These are phyloP conservation scores for Globisporangium heterothallicum DNA, from an alignment of 352 stramenopile species.

Conservation along the genomic window DNA sequence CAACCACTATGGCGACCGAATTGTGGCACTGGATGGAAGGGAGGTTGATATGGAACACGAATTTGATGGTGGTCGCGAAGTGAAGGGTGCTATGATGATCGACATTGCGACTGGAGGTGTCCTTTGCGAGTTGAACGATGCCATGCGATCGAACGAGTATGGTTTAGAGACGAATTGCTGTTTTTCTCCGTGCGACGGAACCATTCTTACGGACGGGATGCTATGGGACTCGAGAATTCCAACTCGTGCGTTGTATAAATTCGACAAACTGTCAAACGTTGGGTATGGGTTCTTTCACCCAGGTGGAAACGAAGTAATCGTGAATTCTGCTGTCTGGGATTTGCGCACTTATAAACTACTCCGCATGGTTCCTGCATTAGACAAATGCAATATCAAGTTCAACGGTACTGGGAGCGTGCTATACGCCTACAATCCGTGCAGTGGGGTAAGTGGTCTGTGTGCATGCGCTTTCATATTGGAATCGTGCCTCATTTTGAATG, in stretches of 20 bases:
- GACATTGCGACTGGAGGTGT: conserved; percentile 65
- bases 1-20: conserved; percentile 69
- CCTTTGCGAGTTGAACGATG: conserved; percentile 56
- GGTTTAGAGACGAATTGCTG: conserved; percentile 73
- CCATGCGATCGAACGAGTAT: conserved; percentile 68
- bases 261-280: conserved; percentile 85
- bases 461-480: background rate
- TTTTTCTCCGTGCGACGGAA: conserved; percentile 66
- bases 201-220: conserved; percentile 76
- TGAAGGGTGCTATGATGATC: conserved; percentile 54
- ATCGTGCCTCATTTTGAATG: conserved; percentile 7
- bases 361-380: conserved; percentile 81
- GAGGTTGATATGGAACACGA: conserved; percentile 26
- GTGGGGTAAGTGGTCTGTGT: conserved; percentile 32
- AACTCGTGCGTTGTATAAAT: conserved; percentile 78
- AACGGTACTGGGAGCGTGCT: conserved; percentile 61
- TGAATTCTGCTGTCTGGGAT: conserved; percentile 89
- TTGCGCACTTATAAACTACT: conserved; percentile 80
- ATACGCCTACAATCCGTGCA: conserved; percentile 80
- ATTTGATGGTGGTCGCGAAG: conserved; percentile 20
- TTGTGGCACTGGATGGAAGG: conserved; percentile 63
- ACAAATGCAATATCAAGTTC: conserved; percentile 81
- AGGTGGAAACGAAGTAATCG: conserved; percentile 84
- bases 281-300: conserved; percentile 84
- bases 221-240: conserved; percentile 74